These are phyloP conservation scores for Zychaea mexicana DNA, from an alignment of 371 early-diverging fungal genomes.

Conservation along the genomic window DNA sequence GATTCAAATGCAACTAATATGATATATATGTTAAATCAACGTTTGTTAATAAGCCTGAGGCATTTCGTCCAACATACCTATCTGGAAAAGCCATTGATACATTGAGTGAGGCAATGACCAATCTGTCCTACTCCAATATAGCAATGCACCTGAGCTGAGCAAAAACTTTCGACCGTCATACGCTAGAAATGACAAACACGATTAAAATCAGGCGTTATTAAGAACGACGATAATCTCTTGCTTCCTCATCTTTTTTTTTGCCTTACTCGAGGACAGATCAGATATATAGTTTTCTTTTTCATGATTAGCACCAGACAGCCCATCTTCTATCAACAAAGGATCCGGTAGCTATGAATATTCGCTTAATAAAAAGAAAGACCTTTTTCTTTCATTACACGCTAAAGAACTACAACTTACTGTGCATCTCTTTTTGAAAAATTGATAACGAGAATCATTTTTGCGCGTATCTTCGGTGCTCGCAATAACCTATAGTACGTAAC, in stretches of 20 bases:
- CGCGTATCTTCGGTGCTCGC: neutral
- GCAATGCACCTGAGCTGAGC: constrained; percentile 26
- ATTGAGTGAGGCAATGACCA: constrained; percentile 40
- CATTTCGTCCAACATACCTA: constrained; percentile 20
- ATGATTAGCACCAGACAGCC: neutral
- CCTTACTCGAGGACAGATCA: constrained; percentile 14
- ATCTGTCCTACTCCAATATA: constrained; percentile 32
- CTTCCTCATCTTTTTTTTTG: neutral
- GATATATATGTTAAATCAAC: no score
- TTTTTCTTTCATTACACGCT: neutral
- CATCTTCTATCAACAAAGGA: constrained; percentile 16
- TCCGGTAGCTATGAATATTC: constrained; percentile 10
- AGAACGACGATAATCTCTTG: neutral
- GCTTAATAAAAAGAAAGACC: no score
- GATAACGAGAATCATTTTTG: neutral
- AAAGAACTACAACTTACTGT: constrained; percentile 2
- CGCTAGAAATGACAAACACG: constrained; percentile 8
- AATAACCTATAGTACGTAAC: neutral
- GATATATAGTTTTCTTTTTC: constrained; percentile 13
- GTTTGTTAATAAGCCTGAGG: no score
- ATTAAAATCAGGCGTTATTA: neutral
- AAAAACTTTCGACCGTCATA: constrained; percentile 27
- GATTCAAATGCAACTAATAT: constrained; percentile 33
- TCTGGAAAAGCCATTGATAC: constrained; percentile 46
- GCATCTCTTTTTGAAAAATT: constrained; percentile 15